These are phyloP conservation scores for Arabidopsis hybrid DNA, from an alignment of 441 rosid genomes.

Conservation along the genomic window DNA sequence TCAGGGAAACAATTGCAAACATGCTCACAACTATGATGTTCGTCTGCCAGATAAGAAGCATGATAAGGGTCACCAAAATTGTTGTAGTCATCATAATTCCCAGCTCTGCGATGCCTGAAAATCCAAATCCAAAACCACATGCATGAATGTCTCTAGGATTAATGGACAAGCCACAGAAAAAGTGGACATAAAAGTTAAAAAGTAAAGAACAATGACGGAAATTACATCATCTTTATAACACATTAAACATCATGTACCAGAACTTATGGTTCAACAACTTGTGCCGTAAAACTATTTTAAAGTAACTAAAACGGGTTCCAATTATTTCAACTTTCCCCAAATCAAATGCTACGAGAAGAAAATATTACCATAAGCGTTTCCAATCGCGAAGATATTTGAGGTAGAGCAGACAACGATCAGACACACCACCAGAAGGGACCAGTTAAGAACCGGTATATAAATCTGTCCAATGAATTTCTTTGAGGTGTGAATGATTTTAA, in stretches of 20 bases:
- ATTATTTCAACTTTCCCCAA: slow-evolving; percentile 5
- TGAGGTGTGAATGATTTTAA: slow-evolving; percentile 94
- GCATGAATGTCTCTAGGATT: slow-evolving; percentile 11
- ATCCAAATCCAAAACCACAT: slow-evolving; percentile 30
- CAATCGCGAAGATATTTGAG: slow-evolving; percentile 81
- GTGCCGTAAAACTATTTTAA: not conserved
- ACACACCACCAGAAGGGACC: slow-evolving; percentile 91
- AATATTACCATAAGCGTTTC: slow-evolving; percentile 97
- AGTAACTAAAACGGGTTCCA: slow-evolving; percentile 18
- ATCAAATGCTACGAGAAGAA: slow-evolving; percentile 33
- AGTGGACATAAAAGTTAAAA: not conserved
- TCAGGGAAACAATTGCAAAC: slow-evolving; percentile 72
- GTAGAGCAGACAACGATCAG: slow-evolving; percentile 78
- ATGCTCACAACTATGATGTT: slow-evolving; percentile 80
- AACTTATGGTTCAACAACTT: slow-evolving; percentile 13
- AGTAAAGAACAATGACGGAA: not conserved
- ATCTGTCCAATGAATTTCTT: slow-evolving; percentile 98
- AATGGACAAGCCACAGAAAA: slow-evolving; percentile 10
- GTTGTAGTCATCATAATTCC: slow-evolving; percentile 99
- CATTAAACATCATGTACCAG: not conserved
- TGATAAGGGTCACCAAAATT: slow-evolving; percentile 82
- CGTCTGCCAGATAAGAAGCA: slow-evolving; percentile 99
- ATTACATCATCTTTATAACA: slow-evolving; percentile 4
- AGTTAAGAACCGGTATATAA: slow-evolving; percentile 94
- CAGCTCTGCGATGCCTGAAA: slow-evolving; percentile 89